These are phyloP conservation scores for Geum urbanum DNA, from an alignment of 306 rosid species.

Conservation along the genomic window DNA sequence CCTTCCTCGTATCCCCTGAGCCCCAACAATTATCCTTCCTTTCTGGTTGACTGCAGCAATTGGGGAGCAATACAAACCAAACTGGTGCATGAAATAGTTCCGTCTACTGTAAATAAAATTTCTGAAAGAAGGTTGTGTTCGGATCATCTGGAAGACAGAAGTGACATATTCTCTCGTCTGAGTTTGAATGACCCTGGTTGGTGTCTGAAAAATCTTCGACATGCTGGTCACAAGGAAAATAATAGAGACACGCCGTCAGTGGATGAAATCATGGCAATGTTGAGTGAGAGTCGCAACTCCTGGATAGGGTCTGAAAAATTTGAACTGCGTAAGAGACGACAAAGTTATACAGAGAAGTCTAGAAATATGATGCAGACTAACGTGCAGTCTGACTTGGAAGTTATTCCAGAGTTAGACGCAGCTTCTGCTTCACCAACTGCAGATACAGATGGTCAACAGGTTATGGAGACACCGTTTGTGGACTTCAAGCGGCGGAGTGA, in stretches of 20 bases:
- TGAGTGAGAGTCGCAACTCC: conserved; percentile 23
- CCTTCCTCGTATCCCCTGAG: conserved; percentile 25
- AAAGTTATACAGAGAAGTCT: conserved; percentile 21
- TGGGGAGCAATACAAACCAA: conserved; percentile 26
- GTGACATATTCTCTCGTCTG: conserved; percentile 7
- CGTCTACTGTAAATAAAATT: conserved; percentile 15
- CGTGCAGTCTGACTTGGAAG: conserved; percentile 18
- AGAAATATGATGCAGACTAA: conserved; percentile 21
- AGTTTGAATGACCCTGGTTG: background rate
- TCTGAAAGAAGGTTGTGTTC: conserved; percentile 12
- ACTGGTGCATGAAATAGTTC: conserved; percentile 28
- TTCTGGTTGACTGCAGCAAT: conserved; percentile 18
- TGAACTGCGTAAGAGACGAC: conserved; percentile 15
- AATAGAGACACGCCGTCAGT: conserved; percentile 33
- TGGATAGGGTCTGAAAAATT: conserved; percentile 30
- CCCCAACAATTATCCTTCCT: conserved; percentile 23
- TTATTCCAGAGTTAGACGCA: conserved; percentile 9
- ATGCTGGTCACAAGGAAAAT: conserved; percentile 11
- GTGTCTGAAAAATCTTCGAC: background rate
- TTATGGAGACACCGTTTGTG: background rate
- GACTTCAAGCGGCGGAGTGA: conserved; percentile 68
- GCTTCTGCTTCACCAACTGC: conserved; percentile 24
- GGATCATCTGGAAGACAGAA: background rate
- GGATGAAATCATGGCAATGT: conserved; percentile 49
- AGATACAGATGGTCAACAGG: background rate